These are phyloP conservation scores for Austroboletus novae-zelandiae DNA, from an alignment of 1,284 basidiomycete species.

Conservation along the genomic window DNA sequence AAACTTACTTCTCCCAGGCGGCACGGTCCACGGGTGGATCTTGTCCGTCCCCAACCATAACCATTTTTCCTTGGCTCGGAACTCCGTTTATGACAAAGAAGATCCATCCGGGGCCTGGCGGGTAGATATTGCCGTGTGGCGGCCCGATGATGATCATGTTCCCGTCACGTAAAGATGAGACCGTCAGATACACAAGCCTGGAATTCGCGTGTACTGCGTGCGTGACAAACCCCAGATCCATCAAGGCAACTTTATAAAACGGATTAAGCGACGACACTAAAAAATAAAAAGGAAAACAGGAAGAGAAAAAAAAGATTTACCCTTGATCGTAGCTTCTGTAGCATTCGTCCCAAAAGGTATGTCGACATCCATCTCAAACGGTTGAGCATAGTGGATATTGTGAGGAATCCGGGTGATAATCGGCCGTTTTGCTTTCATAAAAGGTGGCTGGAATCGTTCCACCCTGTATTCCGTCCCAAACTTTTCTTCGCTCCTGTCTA, in stretches of 20 bases:
- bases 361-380: conserved; percentile 40
- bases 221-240: conserved; percentile 78
- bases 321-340: conserved; percentile 34
- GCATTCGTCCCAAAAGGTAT: conserved; percentile 29
- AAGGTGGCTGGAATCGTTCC: conserved; percentile 73
- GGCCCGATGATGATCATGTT: conserved; percentile 55
- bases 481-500: conserved; percentile 65
- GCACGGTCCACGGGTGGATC: conserved; percentile 55
- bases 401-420: conserved; percentile 39
- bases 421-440: conserved; percentile 60
- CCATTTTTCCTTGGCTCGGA: conserved; percentile 62
- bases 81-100: conserved; percentile 68
- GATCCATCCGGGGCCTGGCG: conserved; percentile 80
- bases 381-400: conserved; percentile 47
- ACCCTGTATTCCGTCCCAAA: conserved; percentile 81
- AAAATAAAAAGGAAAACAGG: too few relatives aligned
- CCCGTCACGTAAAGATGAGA: conserved; percentile 35
- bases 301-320: conserved; percentile 17
- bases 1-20: conserved; percentile 55
- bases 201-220: conserved; percentile 78
- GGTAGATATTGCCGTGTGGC: conserved; percentile 63
- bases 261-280: conserved; percentile 4
- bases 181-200: conserved; percentile 66
- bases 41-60: conserved; percentile 69
- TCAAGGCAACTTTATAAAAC: conserved; percentile 55